Base-by-base conservation (phyloP, 1,139 yeast species). In the Suhomyces ambrosiae region DNA sequence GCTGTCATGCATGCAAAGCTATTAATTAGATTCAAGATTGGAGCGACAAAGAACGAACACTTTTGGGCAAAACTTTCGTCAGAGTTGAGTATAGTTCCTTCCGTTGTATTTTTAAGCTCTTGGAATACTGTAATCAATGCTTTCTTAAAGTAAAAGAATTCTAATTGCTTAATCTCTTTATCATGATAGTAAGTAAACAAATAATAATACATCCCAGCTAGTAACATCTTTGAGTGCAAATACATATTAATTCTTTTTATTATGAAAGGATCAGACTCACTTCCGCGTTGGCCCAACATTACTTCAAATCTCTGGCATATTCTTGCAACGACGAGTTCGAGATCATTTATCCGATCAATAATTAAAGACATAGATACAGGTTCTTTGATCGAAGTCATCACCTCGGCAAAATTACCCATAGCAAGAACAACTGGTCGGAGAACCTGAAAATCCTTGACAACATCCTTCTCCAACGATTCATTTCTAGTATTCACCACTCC, bases 111-210 rank as follows among this genome's bases (percentile, higher is more conserved):
- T 4, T 47, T 35, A 23, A 61, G 45, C 21, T 63, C 66, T 14
- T 46, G 39, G 22, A 51, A 51, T 5, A 52, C 35, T 2, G 54
- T 35, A 0, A 48, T 39, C 7, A 54, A 32, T 25, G 56, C 35
- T 39, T 60, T 58, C 27, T 59, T 56, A 27, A 53, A 50, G 42
- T 61, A 65, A 29, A 53, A 54, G 31, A 53, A 59, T 37, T 54
- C 59, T 8, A 53, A 40, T 2, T 53, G 55, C 3, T 30, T 21
- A 14, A 49, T 40, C 1, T 47, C 47, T 27, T 48, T 41, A 29
- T 47, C 49, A 37, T 63, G 65, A 38, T 52, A 61, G 33, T 61
- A 53, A 25, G 63, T 44, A 39, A 53, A 56, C 12, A 61, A 45
- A 32, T 53, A 53, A 35, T 50, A 56, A 33, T 59, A 56, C 14